Base-by-base conservation (phyloP, 78 protist genomes). In the Isochrysis galbana region DNA sequence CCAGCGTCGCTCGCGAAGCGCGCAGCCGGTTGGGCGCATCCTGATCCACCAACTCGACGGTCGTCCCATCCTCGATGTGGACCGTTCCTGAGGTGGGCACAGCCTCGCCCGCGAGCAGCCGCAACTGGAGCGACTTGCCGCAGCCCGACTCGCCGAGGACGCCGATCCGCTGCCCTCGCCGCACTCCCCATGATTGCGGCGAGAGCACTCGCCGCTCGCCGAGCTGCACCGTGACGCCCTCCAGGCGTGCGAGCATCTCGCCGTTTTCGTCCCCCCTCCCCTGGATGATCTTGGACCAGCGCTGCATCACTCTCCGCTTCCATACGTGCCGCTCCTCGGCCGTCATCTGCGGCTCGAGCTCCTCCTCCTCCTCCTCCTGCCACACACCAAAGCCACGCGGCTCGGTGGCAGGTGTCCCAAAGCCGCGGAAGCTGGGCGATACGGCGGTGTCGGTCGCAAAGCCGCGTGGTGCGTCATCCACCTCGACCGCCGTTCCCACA, bases 61-160 rank as follows among this genome's bases (percentile, higher is more conserved):
- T 23, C 23, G 23, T 10, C n/a, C 29, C 74, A 23, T 61, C 74
- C 2, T 11, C n/a, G 74, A 3, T 7, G 29, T 17, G 5, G n/a
- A 61, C 74, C 26, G 10, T 32, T 3, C 74, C 80, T 4, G 0
- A 10, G 11, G 80, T 3, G 29, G 80, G 80, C 41, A 4, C 0
- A 14, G 41, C 41, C 80, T 34, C 41, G 10, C 41, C 47, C 45
- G 84, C 84, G 77, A 87, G 51, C 54, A 47, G 74, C 34, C 47
- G 54, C 21, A 87, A 51, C n/a, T 34, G 54, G 1, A 95, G 95
- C 25, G 95, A 90, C 83, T 96, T 96, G 34, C 99, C 99, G 26
- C 91, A 78, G 17, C 99, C 99, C 23, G 91, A 45, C 46, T 97
- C 80, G 0, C 99, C 99, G 38, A 97, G 98, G 4, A 98, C 1